Percentiles rank a stretch among this genome's conserved stretches.
Evolutionary conservation across 1,284 basidiomycete species (phyloP).

Genomic region (Cryptococcus neoformans): DNA sequence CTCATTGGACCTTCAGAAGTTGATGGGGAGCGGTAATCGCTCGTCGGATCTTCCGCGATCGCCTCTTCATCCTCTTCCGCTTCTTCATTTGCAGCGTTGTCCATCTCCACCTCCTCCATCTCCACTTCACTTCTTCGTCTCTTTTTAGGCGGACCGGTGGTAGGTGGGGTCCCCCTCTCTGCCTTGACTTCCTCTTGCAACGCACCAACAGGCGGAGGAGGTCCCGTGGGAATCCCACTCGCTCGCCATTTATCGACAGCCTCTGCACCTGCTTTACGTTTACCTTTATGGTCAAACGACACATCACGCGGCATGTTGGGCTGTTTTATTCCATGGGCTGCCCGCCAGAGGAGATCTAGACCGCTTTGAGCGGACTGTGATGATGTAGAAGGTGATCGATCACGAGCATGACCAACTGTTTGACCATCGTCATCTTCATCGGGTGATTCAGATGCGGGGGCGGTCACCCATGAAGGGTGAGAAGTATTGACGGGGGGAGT

Average conservation of each 20-base stretch:
- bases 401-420: conserved; percentile 37
- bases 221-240: conserved; percentile 34
- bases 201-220: neutral
- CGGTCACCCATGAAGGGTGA: neutral
- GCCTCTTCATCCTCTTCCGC: conserved; percentile 6
- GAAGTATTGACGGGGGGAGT: conserved; percentile 8
- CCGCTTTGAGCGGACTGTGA: conserved; percentile 37
- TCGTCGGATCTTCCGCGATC: conserved; percentile 1
- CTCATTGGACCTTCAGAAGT: conserved; percentile 6
- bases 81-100: conserved; percentile 4
- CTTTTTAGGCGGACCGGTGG: conserved; percentile 28
- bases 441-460: conserved; percentile 11
- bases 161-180: neutral
- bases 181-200: neutral
- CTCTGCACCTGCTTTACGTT: conserved; percentile 43
- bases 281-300: conserved; percentile 27
- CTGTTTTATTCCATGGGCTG: conserved; percentile 17
- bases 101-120: conserved; percentile 22
- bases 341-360: conserved; percentile 37
- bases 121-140: conserved; percentile 34
- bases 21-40: conserved; percentile 4
- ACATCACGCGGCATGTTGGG: conserved; percentile 1
- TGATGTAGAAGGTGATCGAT: conserved; percentile 34
- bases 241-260: conserved; percentile 46
- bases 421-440: conserved; percentile 43